phyloP scores from a whole-genome alignment of 169 alveolate species.

The Cryptosporidium bovis region DNA sequence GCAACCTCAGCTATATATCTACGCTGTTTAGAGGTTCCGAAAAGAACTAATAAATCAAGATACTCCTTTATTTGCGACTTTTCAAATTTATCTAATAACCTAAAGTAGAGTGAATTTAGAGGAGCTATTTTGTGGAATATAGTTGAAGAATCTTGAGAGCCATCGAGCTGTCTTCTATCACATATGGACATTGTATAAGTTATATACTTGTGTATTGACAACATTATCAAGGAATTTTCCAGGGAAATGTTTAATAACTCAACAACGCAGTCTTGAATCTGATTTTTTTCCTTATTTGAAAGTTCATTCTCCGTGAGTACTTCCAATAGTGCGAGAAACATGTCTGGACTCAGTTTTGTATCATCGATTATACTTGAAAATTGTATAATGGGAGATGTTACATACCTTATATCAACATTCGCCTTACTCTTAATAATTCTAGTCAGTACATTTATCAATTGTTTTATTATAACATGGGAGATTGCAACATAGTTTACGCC shows the following conservation, averaged over 20 bases:
- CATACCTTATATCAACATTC: conserved; percentile 10
- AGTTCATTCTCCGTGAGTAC: background rate
- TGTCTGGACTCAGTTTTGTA: conserved; percentile 11
- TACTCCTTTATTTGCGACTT: conserved; percentile 30
- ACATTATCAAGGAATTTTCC: conserved; percentile 6
- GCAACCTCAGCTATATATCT: background rate
- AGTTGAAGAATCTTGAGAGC: background rate
- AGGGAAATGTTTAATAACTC: background rate
- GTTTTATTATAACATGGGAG: conserved; percentile 16
- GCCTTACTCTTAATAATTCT: background rate
- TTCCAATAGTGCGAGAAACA: conserved; percentile 2
- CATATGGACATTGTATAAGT: background rate
- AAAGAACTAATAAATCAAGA: background rate
- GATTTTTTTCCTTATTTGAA: conserved; percentile 3
- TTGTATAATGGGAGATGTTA: conserved; percentile 12
- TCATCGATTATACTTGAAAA: conserved; percentile 17
- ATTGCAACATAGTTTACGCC: conserved; percentile 26
- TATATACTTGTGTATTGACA: conserved; percentile 16
- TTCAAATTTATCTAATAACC: background rate
- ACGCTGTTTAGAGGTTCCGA: conserved; percentile 22
- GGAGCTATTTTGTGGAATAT: background rate
- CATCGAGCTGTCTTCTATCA: conserved; percentile 14
- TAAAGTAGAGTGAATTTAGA: conserved; percentile 3
- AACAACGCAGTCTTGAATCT: conserved; percentile 31
- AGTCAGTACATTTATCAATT: conserved; percentile 8